Conservation (phyloP, 164 flowering plant species). For the Buxus sempervirens region DNA sequence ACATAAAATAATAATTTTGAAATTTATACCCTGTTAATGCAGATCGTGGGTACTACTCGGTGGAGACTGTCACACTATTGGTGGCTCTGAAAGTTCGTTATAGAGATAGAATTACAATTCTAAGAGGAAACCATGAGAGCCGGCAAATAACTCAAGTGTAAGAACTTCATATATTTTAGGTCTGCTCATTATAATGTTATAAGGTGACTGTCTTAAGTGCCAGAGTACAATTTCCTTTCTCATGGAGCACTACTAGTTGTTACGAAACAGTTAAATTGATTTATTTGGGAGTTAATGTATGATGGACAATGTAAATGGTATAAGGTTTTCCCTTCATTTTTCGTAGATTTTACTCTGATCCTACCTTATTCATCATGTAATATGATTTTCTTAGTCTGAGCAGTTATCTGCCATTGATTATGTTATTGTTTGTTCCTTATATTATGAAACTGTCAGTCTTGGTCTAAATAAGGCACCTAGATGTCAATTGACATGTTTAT, state of each 20-base stretch:
- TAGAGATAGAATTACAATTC: slow-evolving; percentile 45
- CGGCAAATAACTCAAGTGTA: slow-evolving; percentile 56
- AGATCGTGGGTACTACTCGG: slow-evolving; percentile 55
- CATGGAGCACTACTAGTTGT: too few relatives aligned
- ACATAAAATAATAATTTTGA: background rate
- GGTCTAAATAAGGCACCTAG: too few relatives aligned
- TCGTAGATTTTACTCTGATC: background rate
- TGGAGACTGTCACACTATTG: slow-evolving; percentile 44
- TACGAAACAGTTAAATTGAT: background rate
- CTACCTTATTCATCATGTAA: background rate
- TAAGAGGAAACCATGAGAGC: slow-evolving; percentile 48
- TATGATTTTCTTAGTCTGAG: too few relatives aligned
- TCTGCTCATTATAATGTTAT: slow-evolving; percentile 4
- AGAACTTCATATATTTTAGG: slow-evolving; percentile 14
- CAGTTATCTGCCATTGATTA: background rate
- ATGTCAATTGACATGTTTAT: too few relatives aligned
- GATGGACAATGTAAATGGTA: background rate
- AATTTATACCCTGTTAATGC: slow-evolving; percentile 18
- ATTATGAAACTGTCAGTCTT: background rate
- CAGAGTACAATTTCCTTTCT: background rate
- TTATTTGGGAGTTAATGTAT: background rate
- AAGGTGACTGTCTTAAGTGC: background rate
- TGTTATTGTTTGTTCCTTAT: background rate
- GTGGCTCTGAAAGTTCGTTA: slow-evolving; percentile 50
- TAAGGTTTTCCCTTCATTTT: background rate